phyloP scores from a whole-genome alignment of 208 protist species.

The Trypanosoma brucei region DNA sequence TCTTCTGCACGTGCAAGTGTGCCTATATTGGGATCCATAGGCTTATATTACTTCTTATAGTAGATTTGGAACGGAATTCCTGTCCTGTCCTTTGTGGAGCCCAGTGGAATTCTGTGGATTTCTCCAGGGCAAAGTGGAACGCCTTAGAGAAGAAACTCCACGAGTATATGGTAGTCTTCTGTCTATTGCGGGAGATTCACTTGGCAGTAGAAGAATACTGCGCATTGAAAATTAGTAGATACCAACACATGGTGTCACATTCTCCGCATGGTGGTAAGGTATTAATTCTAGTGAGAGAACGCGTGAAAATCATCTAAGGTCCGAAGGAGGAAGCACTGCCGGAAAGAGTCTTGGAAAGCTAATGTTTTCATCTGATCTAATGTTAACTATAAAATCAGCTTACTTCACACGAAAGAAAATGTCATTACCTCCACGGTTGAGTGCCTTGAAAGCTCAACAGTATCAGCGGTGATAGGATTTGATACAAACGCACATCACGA shows the following conservation, averaged over 20 bases:
- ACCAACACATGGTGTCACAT: conserved; percentile 12
- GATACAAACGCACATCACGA: conserved; percentile 8
- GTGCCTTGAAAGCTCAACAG: not conserved
- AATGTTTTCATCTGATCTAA: too few species aligned
- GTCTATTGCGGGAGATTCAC: not conserved
- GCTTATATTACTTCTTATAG: conserved; percentile 2
- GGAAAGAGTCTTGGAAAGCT: not conserved
- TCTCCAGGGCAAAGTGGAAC: too few species aligned
- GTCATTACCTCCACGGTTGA: not conserved
- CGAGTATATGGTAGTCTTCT: conserved; percentile 4
- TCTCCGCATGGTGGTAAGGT: conserved; percentile 12
- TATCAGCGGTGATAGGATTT: not conserved
- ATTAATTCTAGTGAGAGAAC: conserved; percentile 8
- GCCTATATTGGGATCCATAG: not conserved
- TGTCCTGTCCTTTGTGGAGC: not conserved
- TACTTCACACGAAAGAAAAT: not conserved
- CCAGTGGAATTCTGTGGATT: conserved; percentile 15
- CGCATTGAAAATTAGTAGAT: conserved; percentile 10
- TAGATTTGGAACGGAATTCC: conserved; percentile 4
- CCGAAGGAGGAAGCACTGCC: too few species aligned
- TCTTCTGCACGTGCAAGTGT: conserved; percentile 17
- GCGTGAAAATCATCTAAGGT: not conserved
- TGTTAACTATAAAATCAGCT: conserved; percentile 1
- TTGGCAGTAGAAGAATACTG: not conserved
- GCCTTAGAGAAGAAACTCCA: conserved; percentile 1